Base-by-base conservation (phyloP, 805 yeast species). In the Helenozyma rhizophorensis region DNA sequence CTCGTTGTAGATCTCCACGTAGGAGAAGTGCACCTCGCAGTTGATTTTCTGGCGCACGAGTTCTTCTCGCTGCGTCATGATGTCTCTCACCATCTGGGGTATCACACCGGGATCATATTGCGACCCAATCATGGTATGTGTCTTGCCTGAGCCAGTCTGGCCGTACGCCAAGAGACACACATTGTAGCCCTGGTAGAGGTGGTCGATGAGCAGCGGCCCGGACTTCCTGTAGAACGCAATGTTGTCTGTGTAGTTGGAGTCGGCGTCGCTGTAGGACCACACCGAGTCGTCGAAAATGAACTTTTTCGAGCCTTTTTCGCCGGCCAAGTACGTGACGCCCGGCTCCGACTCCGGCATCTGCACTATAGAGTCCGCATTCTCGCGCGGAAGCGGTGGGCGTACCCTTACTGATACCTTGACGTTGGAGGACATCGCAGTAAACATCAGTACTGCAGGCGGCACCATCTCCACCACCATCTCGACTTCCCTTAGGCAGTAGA, bases 1-100 rank as follows among this genome's bases (percentile, higher is more conserved):
- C 54, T 84, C 94, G 50, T 85, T 84, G 50, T 85, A 84, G 22
- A 84, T 77, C 50, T 84, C 94, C 49, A 80, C 69, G 54, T 77
- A 83, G 9, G 86, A 78, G 2, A 81, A 57, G 23, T 71, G 51
- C 21, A 65, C 46, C 31, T 58, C 62, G 42, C 70, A 62, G 34
- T 63, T 57, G 42, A 65, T 55, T 26, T 51, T 53, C 11, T 65
- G 67, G 7, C 48, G 53, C 7, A 70, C 52, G 27, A 72, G 47
- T 3, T 50, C 36, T 4, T 59, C 61, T 25, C 68, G 58, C 28
- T 65, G 63, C 2, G 56, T 52, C 43, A 83, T 72, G 9, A 85
- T 58, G 36, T 73, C 76, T 18, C 58, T 42, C 34, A 86, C 73
- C 10, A 80, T 62, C 26, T 53, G 42, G 1, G 70, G 69, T 8